Conservation (phyloP, 2,329 filamentous ascomycete species). For the Hortaea werneckii region DNA sequence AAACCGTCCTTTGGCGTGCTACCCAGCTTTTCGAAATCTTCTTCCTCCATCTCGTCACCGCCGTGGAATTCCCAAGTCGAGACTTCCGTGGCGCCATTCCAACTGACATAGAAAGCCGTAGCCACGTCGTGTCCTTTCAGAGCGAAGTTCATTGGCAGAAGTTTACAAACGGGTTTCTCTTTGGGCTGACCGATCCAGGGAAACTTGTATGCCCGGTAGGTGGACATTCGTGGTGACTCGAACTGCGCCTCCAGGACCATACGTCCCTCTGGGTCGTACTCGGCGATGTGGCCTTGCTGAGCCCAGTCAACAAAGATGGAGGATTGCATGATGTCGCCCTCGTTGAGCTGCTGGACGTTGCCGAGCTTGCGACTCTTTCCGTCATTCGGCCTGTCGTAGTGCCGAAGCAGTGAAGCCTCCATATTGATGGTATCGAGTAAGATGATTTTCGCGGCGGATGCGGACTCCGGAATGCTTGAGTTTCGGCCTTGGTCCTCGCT, state of each 20-base stretch:
- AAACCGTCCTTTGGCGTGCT: conserved; percentile 33
- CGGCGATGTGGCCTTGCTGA: not conserved
- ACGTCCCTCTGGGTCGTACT: not conserved
- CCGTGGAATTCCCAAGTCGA: not conserved
- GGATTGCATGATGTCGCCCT: not conserved
- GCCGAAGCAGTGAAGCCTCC: not conserved
- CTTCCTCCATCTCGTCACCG: conserved; percentile 5
- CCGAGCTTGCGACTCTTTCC: not conserved
- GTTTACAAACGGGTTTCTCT: not conserved
- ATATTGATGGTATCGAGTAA: not conserved
- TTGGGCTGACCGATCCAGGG: not conserved
- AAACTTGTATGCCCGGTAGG: not conserved
- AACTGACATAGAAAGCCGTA: conserved; percentile 2
- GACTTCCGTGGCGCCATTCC: conserved; percentile 3
- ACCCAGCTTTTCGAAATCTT: conserved; percentile 29
- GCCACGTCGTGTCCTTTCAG: not conserved
- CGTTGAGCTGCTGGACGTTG: not conserved
- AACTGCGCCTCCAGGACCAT: not conserved
- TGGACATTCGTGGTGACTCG: not conserved
- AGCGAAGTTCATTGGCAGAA: not conserved
- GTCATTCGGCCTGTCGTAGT: not conserved
- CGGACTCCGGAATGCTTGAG: not conserved
- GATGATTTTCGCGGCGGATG: not conserved
- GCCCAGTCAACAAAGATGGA: not conserved
- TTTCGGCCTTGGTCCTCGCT: conserved; percentile 29